Percentiles rank a stretch among this genome's conserved stretches.
These are phyloP conservation scores for Diaporthe ilicicola DNA, from an alignment of 2,329 filamentous ascomycete genomes.

Conservation along the genomic window DNA sequence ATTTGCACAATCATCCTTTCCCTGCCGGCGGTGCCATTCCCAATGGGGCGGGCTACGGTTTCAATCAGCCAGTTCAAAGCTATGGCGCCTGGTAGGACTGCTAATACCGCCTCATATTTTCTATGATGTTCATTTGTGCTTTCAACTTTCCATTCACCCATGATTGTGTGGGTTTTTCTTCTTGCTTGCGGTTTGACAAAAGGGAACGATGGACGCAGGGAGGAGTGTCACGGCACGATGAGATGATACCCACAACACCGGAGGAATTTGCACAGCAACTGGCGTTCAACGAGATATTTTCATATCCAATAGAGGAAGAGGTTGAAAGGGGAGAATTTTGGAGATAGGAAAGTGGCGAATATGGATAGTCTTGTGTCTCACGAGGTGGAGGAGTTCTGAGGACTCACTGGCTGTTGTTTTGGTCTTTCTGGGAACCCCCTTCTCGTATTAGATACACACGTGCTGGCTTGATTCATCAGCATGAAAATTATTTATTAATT, in stretches of 20 bases:
- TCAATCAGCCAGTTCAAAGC: neutral
- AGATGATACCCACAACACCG: constrained; percentile 22
- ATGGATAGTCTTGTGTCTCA: neutral
- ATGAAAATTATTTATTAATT: too few relatives aligned
- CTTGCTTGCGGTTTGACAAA: neutral
- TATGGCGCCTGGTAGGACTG: neutral
- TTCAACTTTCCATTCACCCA: neutral
- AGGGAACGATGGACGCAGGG: neutral
- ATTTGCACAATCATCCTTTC: neutral
- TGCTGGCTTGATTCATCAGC: too few relatives aligned
- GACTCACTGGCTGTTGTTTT: neutral
- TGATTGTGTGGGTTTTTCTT: neutral
- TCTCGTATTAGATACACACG: neutral
- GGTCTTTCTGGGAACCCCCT: neutral
- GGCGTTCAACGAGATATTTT: constrained; percentile 7
- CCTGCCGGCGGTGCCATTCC: neutral
- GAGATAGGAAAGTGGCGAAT: neutral
- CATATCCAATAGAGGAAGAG: neutral
- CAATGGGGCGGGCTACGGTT: constrained; percentile 2
- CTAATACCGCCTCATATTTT: neutral
- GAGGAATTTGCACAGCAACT: constrained; percentile 10
- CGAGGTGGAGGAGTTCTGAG: neutral
- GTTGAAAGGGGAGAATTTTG: neutral
- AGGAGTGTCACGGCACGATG: neutral
- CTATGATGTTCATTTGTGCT: neutral